These are phyloP conservation scores for Trichoderma reesei DNA, from an alignment of 495 filamentous ascomycete genomes.

Conservation along the genomic window DNA sequence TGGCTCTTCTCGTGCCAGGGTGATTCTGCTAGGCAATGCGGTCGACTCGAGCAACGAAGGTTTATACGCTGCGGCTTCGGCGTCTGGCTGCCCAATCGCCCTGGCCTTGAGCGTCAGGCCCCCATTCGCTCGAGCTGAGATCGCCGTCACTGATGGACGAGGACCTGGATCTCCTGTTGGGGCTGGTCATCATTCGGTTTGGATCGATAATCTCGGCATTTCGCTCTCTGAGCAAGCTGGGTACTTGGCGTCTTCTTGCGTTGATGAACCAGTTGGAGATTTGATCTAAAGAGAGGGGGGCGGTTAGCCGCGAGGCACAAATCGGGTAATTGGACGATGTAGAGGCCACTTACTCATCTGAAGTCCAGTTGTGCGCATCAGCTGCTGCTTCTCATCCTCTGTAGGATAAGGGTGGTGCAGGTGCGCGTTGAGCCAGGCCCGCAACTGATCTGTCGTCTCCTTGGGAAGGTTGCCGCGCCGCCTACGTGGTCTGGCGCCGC, in stretches of 20 bases:
- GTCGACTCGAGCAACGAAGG: too few relatives aligned
- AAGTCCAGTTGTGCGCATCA: constrained; percentile 66
- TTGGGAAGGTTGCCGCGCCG: constrained; percentile 76
- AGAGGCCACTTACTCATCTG: constrained; percentile 68
- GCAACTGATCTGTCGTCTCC: constrained; percentile 69
- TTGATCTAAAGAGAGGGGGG: constrained; percentile 34
- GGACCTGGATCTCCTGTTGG: constrained; percentile 16
- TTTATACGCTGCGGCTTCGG: too few relatives aligned
- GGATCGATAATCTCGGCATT: constrained; percentile 26
- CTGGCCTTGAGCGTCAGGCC: too few relatives aligned
- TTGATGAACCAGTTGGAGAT: constrained; percentile 98
- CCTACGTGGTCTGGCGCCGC: constrained; percentile 49
- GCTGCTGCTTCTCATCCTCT: constrained; percentile 80
- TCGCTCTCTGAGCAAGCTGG: constrained; percentile 47
- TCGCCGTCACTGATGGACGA: constrained; percentile 32
- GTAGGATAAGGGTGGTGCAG: constrained; percentile 77
- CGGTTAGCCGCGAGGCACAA: constrained; percentile 12
- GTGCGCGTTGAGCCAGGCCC: constrained; percentile 71
- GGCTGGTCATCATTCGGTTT: constrained; percentile 10
- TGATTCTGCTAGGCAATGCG: too few relatives aligned
- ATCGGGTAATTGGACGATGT: not conserved
- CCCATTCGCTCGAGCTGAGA: constrained; percentile 24
- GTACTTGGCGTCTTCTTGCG: constrained; percentile 69
- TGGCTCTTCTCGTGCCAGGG: too few relatives aligned
- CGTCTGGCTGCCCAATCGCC: too few relatives aligned